Percentiles rank a stretch among this genome's conserved stretches.
phyloP scores from a whole-genome alignment of 2,329 filamentous ascomycete genomes.

The Phyllosticta citriasiana region DNA sequence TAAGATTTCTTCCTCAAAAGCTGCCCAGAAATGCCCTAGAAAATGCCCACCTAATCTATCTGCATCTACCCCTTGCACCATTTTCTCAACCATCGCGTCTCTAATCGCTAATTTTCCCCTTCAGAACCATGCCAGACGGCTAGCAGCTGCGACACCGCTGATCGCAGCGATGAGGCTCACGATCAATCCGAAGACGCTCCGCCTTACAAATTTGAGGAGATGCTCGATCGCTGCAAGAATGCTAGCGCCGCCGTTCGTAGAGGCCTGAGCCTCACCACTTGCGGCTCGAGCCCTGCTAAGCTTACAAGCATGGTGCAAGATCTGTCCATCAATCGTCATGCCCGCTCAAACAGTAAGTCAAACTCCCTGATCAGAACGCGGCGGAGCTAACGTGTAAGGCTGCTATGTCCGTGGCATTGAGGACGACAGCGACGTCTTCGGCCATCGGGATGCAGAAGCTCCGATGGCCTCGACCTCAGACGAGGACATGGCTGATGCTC shows the following conservation, averaged over 20 bases:
- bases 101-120: too few species aligned
- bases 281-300: neutral
- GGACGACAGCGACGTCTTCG: neutral
- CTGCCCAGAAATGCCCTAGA: too few species aligned
- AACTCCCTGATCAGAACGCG: neutral
- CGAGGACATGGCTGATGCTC: neutral
- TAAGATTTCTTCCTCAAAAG: neutral
- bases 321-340: neutral
- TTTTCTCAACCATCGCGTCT: too few species aligned
- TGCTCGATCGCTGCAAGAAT: neutral
- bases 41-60: too few species aligned
- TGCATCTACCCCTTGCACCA: too few species aligned
- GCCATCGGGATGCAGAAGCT: neutral
- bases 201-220: neutral
- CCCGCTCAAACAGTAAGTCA: neutral
- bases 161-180: too few species aligned
- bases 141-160: too few species aligned
- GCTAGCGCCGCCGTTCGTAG: neutral
- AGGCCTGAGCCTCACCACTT: neutral
- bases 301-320: neutral
- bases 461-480: neutral
- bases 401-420: neutral
- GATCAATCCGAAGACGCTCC: neutral
- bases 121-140: too few species aligned
- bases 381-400: neutral